Percentiles rank a stretch among this genome's conserved stretches.
These are phyloP conservation scores for Aspergillus awamori DNA, from an alignment of 2,329 filamentous ascomycete genomes.

Conservation along the genomic window DNA sequence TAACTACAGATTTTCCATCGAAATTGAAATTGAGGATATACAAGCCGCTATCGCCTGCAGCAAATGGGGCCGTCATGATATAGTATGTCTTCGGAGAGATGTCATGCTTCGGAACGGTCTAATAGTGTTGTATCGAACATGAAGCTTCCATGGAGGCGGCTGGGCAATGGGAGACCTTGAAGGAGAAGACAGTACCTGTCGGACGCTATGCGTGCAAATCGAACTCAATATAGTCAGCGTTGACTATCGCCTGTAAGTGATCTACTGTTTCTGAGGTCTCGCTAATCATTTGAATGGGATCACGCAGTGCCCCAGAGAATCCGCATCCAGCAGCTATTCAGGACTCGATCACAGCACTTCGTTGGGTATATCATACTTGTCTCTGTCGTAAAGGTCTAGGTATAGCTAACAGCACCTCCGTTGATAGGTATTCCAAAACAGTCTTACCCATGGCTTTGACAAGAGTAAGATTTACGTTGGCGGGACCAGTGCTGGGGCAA, in stretches of 20 bases:
- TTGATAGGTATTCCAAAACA: not conserved
- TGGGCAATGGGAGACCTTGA: not conserved
- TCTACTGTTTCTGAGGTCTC: not conserved
- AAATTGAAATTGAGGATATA: not conserved
- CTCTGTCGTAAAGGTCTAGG: not conserved
- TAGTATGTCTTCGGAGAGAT: not conserved
- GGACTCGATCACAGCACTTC: not conserved
- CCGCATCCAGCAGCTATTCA: not conserved
- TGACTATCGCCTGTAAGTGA: not conserved
- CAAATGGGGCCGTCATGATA: not conserved
- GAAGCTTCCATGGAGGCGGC: not conserved
- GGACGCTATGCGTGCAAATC: not conserved
- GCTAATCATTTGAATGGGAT: not conserved
- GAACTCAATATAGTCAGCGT: not conserved
- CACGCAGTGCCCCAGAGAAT: not conserved
- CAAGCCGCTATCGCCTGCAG: not conserved
- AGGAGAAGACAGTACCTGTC: not conserved
- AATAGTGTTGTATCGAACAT: not conserved
- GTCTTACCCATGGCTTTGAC: not conserved
- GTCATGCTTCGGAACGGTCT: not conserved
- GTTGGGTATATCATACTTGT: not conserved
- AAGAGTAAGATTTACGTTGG: not conserved
- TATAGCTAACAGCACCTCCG: not conserved
- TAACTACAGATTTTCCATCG: not conserved
- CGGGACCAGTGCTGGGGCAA: not conserved